These are phyloP conservation scores for Lactarius akahatsu DNA, from an alignment of 768 basidiomycete species.

Conservation along the genomic window DNA sequence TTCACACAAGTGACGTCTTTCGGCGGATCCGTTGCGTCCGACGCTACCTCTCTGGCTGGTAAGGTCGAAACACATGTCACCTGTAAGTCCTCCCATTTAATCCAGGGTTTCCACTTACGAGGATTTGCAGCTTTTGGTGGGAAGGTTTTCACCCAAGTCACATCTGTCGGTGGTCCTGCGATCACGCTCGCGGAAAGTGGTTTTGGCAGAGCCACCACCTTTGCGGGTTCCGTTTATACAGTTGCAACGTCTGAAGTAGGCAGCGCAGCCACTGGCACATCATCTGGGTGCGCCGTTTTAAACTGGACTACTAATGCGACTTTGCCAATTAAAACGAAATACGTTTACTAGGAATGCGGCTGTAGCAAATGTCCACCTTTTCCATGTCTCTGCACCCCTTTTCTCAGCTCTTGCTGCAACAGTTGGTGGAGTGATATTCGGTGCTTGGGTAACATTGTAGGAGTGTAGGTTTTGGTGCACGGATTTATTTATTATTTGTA, in stretches of 20 bases:
- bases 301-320: too few relatives aligned
- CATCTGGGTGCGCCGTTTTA: conserved; percentile 1
- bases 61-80: conserved; percentile 19
- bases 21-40: conserved; percentile 3
- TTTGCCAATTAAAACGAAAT: background rate
- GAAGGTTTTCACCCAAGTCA: conserved; percentile 24
- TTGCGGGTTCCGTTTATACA: conserved; percentile 28
- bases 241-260: conserved; percentile 20
- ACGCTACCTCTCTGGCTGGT: conserved; percentile 3
- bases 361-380: conserved; percentile 3
- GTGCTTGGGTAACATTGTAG: conserved; percentile 25
- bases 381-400: conserved; percentile 9
- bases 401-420: conserved; percentile 24
- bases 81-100: conserved; percentile 13
- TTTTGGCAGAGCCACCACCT: conserved; percentile 23
- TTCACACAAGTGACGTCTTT: conserved; percentile 8
- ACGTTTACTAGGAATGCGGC: conserved; percentile 10
- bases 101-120: background rate
- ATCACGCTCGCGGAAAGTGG: conserved; percentile 29
- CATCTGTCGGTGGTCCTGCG: conserved; percentile 23
- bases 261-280: background rate
- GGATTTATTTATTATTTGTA: background rate
- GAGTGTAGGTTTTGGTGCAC: conserved; percentile 3
- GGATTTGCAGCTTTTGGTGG: conserved; percentile 20
- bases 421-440: conserved; percentile 22